These are phyloP conservation scores for Fusarium haematococcum DNA, from an alignment of 2,329 filamentous ascomycete genomes.

Conservation along the genomic window DNA sequence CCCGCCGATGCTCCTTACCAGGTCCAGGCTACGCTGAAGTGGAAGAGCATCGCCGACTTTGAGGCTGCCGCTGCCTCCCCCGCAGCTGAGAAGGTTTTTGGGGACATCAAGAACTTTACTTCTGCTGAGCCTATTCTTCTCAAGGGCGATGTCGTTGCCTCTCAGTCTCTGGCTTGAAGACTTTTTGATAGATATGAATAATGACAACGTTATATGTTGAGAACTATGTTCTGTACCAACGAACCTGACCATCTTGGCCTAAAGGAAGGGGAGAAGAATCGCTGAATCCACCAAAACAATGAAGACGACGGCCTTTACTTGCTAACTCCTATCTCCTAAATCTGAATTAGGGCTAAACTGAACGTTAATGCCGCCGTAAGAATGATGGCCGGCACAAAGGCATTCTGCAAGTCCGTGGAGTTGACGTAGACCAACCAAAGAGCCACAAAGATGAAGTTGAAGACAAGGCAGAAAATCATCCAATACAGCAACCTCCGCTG, in stretches of 20 bases:
- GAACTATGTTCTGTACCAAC: too few relatives aligned
- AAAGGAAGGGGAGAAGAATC: too few relatives aligned
- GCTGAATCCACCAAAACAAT: too few relatives aligned
- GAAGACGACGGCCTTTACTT: too few relatives aligned
- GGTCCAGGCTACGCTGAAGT: constrained; percentile 41
- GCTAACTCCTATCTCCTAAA: too few relatives aligned
- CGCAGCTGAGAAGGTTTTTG: constrained; percentile 26
- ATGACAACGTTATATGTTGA: background rate
- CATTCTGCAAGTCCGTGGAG: background rate
- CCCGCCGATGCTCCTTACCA: constrained; percentile 34
- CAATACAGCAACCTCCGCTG: background rate
- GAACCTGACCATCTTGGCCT: too few relatives aligned
- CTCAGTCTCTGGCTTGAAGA: constrained; percentile 5
- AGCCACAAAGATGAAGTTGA: background rate
- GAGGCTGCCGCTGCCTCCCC: constrained; percentile 23
- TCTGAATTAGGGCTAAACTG: too few relatives aligned
- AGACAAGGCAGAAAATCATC: background rate
- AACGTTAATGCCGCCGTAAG: too few relatives aligned
- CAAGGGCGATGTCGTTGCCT: constrained; percentile 34
- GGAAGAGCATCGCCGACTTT: constrained; percentile 34
- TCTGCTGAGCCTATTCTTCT: constrained; percentile 34
- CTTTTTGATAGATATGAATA: background rate
- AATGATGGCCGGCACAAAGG: background rate
- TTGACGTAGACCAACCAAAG: background rate
- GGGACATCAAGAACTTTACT: constrained; percentile 42